A percentile compares a stretch with the other conserved stretches of the same genome.
Conservation (phyloP, 176 grass and related monocot genomes). For the Raddia distichophylla region DNA sequence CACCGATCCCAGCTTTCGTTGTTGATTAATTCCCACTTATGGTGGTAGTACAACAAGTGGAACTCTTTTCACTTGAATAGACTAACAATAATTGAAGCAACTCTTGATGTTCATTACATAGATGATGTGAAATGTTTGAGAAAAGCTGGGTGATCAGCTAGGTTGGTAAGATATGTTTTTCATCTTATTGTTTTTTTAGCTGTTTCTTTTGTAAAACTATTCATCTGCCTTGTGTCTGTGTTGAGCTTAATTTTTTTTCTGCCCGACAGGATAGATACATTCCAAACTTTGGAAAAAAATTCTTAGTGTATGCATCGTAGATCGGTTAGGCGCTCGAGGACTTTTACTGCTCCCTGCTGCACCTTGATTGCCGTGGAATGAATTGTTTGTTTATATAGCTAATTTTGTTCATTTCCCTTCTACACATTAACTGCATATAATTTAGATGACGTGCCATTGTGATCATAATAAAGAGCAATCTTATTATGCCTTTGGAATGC, state of each 20-base stretch:
- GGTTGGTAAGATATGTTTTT: slow-evolving; percentile 47
- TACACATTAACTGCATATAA: not conserved
- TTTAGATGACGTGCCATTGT: not conserved
- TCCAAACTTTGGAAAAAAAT: not conserved
- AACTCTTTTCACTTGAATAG: slow-evolving; percentile 43
- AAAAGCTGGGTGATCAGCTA: slow-evolving; percentile 43
- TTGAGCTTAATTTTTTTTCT: slow-evolving; percentile 25
- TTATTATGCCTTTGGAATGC: slow-evolving; percentile 2
- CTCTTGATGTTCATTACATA: slow-evolving; percentile 43
- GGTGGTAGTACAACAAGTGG: slow-evolving; percentile 48
- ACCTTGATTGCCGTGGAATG: not conserved
- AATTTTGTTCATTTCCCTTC: not conserved
- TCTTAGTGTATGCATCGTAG: not conserved
- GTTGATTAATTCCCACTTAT: slow-evolving; percentile 59
- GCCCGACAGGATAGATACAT: slow-evolving; percentile 6
- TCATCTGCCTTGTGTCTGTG: slow-evolving; percentile 7
- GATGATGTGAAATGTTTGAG: slow-evolving; percentile 41
- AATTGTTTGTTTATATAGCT: not conserved
- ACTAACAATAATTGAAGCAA: slow-evolving; percentile 46
- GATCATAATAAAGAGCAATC: not conserved
- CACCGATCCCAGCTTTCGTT: slow-evolving; percentile 32
- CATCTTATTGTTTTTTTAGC: slow-evolving; percentile 27
- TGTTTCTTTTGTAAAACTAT: not conserved
- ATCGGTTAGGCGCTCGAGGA: slow-evolving; percentile 27
- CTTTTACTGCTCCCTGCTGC: not conserved